Base-by-base conservation (phyloP, 805 yeast genomes). In the Barnettozyma populi region DNA sequence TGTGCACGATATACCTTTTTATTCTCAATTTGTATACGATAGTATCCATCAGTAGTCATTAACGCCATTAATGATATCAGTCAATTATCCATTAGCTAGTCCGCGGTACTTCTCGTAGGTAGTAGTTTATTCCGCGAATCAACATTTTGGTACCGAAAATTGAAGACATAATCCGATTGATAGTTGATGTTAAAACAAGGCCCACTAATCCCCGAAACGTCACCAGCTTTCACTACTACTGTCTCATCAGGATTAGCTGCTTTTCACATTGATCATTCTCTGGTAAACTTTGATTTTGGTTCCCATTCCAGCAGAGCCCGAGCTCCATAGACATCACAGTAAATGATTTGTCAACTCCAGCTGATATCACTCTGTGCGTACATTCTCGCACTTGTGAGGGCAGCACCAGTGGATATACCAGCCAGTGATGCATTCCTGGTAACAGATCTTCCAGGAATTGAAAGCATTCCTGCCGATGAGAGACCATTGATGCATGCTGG, bases 401-500 rank as follows among this genome's bases (percentile, higher is more conserved):
- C 45, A 0, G 43, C 46, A 6, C 61, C 62, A 6, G 52, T 56
- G 10, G 56, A 57, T 5, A 25, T 52, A 1, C 55, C 55, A 10
- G 47, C 52, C 36, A 34, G 37, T n/a, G 42, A 48, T 18, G 32
- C 34, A 34, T 57, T 41, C 34, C 9, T 47, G 1, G 63, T 60
- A n/a, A 36, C 34, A 13, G 43, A 48, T 32, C 49, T 61, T 0
- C 62, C 59, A 1, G 65, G 65, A 0, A n/a, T 55, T 3, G 44
- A 41, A 2, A 41, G 34, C 32, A 51, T 61, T 16, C 42, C 50
- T 2, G 56, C 54, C 41, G 38, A 25, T 2, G 46, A 44, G 9
- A 45, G 70, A 29, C 77, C 78, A 4, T 46, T 53, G 29, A 75
- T 75, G 79, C 68, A 72, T 54, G 72, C 80, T 4, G 79, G 75